Conservation (phyloP, 2,329 filamentous ascomycete genomes). For the Nothopassalora personata region DNA sequence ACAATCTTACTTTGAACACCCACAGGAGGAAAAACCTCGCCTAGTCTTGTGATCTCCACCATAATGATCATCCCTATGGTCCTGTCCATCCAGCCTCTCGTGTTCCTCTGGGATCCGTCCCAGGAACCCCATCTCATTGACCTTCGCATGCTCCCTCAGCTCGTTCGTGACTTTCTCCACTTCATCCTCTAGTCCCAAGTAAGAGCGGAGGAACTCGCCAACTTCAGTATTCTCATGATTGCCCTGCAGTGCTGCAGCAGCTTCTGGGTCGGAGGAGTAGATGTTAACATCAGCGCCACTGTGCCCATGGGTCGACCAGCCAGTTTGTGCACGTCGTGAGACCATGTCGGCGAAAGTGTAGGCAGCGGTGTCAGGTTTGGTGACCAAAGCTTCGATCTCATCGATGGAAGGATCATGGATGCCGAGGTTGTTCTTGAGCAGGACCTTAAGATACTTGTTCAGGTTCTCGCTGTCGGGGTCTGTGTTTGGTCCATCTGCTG, state of each 20-base stretch:
- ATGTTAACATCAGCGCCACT: constrained; percentile 90
- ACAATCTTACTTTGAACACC: neutral
- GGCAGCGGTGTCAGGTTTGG: constrained; percentile 51
- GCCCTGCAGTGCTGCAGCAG: constrained; percentile 61
- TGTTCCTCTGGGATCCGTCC: constrained; percentile 38
- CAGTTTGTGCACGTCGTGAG: constrained; percentile 78
- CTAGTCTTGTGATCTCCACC: constrained; percentile 27
- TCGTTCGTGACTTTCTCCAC: constrained; percentile 72
- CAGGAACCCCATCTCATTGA: constrained; percentile 38
- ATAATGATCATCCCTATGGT: constrained; percentile 36
- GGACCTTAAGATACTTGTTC: constrained; percentile 59
- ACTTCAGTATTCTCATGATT: constrained; percentile 96
- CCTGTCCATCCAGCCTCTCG: constrained; percentile 43
- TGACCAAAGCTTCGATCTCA: constrained; percentile 64
- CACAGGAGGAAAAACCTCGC: neutral
- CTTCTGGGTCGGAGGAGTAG: constrained; percentile 69
- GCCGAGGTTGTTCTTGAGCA: constrained; percentile 68
- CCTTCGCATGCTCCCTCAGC: constrained; percentile 54
- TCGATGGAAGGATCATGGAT: constrained; percentile 63
- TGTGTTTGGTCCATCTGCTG: constrained; percentile 20
- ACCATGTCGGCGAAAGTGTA: constrained; percentile 77
- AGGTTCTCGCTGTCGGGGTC: constrained; percentile 42
- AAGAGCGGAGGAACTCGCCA: constrained; percentile 72
- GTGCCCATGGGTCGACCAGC: constrained; percentile 92
- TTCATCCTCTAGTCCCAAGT: constrained; percentile 76